Evolutionary conservation across 345 rosid species (phyloP).

Genomic region (Gossypium rotundifolium): DNA sequence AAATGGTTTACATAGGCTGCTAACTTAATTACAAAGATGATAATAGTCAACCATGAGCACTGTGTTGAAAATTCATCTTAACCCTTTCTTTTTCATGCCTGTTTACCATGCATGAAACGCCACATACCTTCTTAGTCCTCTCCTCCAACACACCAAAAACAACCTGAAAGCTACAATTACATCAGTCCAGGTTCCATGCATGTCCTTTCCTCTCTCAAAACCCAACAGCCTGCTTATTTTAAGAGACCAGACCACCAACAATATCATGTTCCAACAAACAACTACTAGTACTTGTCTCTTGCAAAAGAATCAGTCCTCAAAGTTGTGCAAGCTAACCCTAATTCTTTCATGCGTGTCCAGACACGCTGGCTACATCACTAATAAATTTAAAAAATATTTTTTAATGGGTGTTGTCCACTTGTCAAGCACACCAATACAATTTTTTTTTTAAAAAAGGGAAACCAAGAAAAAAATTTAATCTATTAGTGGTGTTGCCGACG

Average conservation of each 20-base stretch:
- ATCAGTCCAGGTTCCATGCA: neutral
- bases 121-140: neutral
- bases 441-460: rapidly evolving
- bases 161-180: neutral
- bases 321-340: neutral
- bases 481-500: no score
- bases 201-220: neutral
- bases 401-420: no score
- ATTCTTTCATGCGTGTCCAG: neutral
- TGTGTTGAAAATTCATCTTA: neutral
- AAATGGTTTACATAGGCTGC: neutral
- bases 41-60: no score
- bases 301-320: neutral
- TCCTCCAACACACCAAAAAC: neutral
- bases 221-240: neutral
- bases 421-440: no score
- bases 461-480: no score
- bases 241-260: neutral
- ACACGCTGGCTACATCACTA: no score
- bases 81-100: neutral
- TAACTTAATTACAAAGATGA: neutral
- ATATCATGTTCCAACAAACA: neutral
- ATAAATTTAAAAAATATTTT: no score
- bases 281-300: neutral
- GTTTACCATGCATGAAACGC: neutral